Conservation (phyloP, 345 rosid genomes). For the Ceriops decandra region DNA sequence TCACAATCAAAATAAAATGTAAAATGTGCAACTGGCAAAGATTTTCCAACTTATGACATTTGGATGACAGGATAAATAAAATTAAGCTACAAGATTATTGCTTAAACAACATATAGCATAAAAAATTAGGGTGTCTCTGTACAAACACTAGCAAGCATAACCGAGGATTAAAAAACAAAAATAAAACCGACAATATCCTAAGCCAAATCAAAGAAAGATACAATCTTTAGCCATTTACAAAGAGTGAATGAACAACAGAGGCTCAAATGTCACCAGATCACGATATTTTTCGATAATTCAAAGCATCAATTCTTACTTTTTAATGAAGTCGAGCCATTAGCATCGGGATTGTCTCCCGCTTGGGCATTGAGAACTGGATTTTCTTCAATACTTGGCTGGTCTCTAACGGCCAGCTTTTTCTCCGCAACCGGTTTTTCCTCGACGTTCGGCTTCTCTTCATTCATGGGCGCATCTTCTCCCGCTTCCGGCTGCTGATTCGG, state of each 20-base stretch:
- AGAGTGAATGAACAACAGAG: neutral
- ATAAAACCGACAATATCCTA: too few relatives aligned
- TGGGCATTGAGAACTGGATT: slow-evolving; percentile 25
- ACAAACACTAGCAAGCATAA: too few relatives aligned
- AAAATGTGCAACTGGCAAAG: neutral
- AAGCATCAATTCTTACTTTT: slow-evolving; percentile 40
- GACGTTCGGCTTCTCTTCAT: slow-evolving; percentile 24
- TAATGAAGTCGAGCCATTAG: slow-evolving; percentile 15
- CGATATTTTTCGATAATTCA: neutral
- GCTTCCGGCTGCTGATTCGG: slow-evolving; percentile 37
- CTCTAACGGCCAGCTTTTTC: neutral
- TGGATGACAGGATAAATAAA: too few relatives aligned
- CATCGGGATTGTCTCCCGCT: slow-evolving; percentile 25
- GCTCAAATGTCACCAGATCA: neutral
- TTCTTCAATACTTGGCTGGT: slow-evolving; percentile 15
- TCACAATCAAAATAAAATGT: neutral
- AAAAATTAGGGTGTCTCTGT: too few relatives aligned
- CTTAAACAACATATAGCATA: too few relatives aligned
- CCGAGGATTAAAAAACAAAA: too few relatives aligned
- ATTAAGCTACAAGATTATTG: too few relatives aligned
- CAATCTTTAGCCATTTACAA: slow-evolving; percentile 7
- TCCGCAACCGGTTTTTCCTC: slow-evolving; percentile 4
- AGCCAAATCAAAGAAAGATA: neutral
- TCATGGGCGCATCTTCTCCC: slow-evolving; percentile 7
- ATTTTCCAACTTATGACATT: too few relatives aligned